Conservation (phyloP, 2,329 filamentous ascomycete species). For the Trichoderma semiorbis region DNA sequence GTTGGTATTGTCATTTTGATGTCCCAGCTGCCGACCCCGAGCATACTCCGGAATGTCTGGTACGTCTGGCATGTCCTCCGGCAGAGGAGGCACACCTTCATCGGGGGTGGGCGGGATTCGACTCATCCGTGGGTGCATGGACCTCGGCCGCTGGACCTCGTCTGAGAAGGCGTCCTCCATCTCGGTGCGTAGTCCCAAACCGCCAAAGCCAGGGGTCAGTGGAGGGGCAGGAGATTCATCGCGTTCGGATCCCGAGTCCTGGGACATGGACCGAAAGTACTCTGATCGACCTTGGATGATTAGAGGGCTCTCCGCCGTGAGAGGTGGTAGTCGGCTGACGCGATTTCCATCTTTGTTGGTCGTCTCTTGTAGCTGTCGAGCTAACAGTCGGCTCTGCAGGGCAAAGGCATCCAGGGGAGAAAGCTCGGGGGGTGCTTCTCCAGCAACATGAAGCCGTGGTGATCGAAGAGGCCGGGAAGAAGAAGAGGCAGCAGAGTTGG, state of each 20-base stretch:
- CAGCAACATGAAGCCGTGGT: slow-evolving; percentile 72
- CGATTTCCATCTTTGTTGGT: slow-evolving; percentile 65
- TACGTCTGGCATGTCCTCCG: slow-evolving; percentile 44
- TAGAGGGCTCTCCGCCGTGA: slow-evolving; percentile 78
- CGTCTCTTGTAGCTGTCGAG: slow-evolving; percentile 79
- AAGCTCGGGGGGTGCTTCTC: slow-evolving; percentile 80
- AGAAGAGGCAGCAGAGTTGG: slow-evolving; percentile 44
- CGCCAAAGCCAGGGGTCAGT: slow-evolving; percentile 36
- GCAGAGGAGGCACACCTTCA: slow-evolving; percentile 44
- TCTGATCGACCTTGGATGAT: slow-evolving; percentile 70
- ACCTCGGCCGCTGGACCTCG: slow-evolving; percentile 59
- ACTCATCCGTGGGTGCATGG: slow-evolving; percentile 73
- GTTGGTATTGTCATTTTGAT: slow-evolving; percentile 38
- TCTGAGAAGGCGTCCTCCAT: slow-evolving; percentile 53
- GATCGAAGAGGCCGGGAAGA: slow-evolving; percentile 58
- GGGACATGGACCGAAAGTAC: slow-evolving; percentile 74
- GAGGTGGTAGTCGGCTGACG: slow-evolving; percentile 79
- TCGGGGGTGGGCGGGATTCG: slow-evolving; percentile 53
- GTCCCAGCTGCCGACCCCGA: slow-evolving; percentile 40
- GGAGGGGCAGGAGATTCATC: slow-evolving; percentile 29
- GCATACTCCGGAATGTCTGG: slow-evolving; percentile 40
- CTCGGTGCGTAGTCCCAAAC: slow-evolving; percentile 50
- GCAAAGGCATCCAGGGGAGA: slow-evolving; percentile 96
- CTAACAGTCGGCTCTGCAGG: slow-evolving; percentile 81
- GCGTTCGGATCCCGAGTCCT: slow-evolving; percentile 53